Evolutionary conservation across 495 filamentous ascomycete species (phyloP).

Genomic region (Delitschia confertaspora): DNA sequence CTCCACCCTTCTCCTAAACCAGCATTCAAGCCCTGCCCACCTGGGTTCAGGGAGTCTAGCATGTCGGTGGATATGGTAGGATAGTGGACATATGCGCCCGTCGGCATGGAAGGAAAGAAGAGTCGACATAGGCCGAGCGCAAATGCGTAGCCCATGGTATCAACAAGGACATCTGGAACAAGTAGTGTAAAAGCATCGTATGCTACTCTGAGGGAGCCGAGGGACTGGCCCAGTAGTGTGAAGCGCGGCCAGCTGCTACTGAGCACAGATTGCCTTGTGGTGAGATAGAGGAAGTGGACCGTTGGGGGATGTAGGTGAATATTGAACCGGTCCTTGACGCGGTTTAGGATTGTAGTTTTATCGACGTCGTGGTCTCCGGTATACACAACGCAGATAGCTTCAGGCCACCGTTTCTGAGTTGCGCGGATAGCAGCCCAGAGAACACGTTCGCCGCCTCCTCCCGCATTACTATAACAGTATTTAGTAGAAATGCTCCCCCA

Average conservation of each 20-base stretch:
- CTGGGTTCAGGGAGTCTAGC: slow-evolving; percentile 63
- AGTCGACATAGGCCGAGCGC: slow-evolving; percentile 70
- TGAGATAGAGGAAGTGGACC: slow-evolving; percentile 79
- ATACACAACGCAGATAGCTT: slow-evolving; percentile 81
- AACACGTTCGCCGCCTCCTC: slow-evolving; percentile 90
- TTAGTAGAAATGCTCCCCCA: too few relatives aligned
- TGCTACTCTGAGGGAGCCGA: slow-evolving; percentile 78
- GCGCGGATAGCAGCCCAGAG: slow-evolving; percentile 93
- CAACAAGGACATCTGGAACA: slow-evolving; percentile 87
- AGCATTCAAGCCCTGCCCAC: slow-evolving; percentile 71
- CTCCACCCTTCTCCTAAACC: slow-evolving; percentile 61
- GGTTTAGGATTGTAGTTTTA: slow-evolving; percentile 66
- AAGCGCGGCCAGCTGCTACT: slow-evolving; percentile 81
- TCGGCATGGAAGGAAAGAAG: slow-evolving; percentile 74
- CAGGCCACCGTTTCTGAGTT: slow-evolving; percentile 81
- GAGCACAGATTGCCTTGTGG: slow-evolving; percentile 75
- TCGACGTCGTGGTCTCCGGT: slow-evolving; percentile 85
- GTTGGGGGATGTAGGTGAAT: slow-evolving; percentile 79
- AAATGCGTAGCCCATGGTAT: slow-evolving; percentile 98
- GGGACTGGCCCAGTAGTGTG: slow-evolving; percentile 85
- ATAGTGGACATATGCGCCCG: slow-evolving; percentile 92
- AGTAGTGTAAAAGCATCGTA: slow-evolving; percentile 89
- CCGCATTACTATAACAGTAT: slow-evolving; percentile 78
- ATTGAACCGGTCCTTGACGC: slow-evolving; percentile 76
- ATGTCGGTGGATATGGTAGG: slow-evolving; percentile 98